Base-by-base conservation (phyloP, 1,284 basidiomycete species). In the Austroboletus novae-zelandiae region DNA sequence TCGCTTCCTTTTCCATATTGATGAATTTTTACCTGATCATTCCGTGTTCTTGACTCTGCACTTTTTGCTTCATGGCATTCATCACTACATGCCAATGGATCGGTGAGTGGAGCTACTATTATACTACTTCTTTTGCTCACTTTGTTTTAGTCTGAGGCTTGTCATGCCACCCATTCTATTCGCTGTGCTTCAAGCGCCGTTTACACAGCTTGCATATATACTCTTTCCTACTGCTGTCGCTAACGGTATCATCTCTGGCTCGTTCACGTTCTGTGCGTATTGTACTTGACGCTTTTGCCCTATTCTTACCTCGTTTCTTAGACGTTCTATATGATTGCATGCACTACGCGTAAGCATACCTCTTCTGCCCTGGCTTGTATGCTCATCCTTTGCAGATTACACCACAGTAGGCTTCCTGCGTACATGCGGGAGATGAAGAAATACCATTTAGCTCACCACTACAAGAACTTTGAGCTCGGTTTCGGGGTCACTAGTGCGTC, bases 51-150 rank as follows among this genome's bases (percentile, higher is more conserved):
- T 99, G 61, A 84, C 85, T 43, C 68, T 98, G 32, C 96, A 99
- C 71, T 99, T 99, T 73, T 70, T 94, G 61, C 77, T 95, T 62
- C 96, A 99, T 68, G 96, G 97, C 20, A 86, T 99, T 42, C 96
- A 99, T 69, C 96, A 99, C 73, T 99, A 96, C 67, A 76, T 99
- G 51, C 96, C 94, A 15, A 97, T 97, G 94, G 95, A 97, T 67
- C 76, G 83, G 89, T 89, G 62, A 47, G 49, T 51, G 10, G 49
- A 39, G 14, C 25, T 11, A 9, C 25, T 9, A 10, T 47, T 18
- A 1, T 10, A 4, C 15, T 20, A 31, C 3, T 30, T 5, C 44
- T 32, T 42, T 48, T 3, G 40, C 59, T 47, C 51, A 50, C 46
- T 17, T 55, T 51, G 29, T 30, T 37, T 9, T 58, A 89, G 91